Evolutionary conservation across 2,329 filamentous ascomycete genomes (phyloP).

Genomic region (Neofusicoccum cordaticola): DNA sequence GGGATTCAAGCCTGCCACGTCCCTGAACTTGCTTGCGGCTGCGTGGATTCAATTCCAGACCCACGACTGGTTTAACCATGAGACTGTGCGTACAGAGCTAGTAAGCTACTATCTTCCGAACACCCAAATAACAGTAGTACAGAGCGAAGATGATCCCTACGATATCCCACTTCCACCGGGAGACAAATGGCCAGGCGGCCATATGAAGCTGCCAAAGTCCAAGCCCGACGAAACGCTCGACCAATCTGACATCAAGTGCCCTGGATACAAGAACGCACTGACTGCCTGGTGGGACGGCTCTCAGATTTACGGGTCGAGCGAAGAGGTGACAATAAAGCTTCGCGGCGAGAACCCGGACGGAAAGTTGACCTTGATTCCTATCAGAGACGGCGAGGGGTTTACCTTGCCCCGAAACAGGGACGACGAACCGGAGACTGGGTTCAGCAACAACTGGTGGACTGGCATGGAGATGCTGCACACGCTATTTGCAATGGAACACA

Average conservation of each 20-base stretch:
- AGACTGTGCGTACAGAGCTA: conserved; percentile 20
- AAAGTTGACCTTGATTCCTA: conserved; percentile 37
- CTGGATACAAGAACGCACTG: conserved; percentile 44
- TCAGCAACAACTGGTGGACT: conserved; percentile 48
- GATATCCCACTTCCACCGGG: conserved; percentile 35
- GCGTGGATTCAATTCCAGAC: conserved; percentile 53
- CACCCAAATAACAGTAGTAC: conserved; percentile 6
- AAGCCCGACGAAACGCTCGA: conserved; percentile 36
- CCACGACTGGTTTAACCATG: conserved; percentile 43
- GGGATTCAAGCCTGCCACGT: conserved; percentile 45
- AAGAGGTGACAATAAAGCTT: conserved; percentile 36
- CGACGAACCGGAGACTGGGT: conserved; percentile 42
- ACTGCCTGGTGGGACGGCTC: conserved; percentile 50
- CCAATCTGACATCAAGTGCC: conserved; percentile 35
- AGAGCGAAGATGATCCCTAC: conserved; percentile 28
- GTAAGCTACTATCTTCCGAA: neutral
- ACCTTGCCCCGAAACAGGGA: conserved; percentile 38
- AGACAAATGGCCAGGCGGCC: conserved; percentile 34
- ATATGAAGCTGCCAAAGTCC: conserved; percentile 40
- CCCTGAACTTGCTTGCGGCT: conserved; percentile 46
- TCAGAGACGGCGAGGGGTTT: conserved; percentile 34
- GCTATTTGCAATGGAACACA: conserved; percentile 48
- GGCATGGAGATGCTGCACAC: conserved; percentile 49
- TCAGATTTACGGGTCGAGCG: conserved; percentile 47
- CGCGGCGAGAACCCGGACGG: conserved; percentile 37